Evolutionary conservation across 176 grass and related monocot genomes (phyloP).

Genomic region (Aegilops tauschii): DNA sequence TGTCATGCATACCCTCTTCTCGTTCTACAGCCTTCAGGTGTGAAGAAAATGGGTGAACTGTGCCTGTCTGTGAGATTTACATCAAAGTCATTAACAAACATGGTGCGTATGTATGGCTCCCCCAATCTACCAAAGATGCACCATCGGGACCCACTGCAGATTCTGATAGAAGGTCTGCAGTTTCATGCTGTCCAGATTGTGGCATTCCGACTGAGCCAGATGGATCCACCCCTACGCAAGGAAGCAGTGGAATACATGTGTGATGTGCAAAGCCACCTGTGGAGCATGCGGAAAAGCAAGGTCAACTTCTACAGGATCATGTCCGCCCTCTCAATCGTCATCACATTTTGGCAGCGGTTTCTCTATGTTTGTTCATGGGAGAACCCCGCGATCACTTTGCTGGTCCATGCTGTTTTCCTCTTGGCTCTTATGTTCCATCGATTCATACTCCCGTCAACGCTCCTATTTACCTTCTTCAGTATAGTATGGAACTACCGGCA

Average conservation of each 20-base stretch:
- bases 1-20: slow-evolving; percentile 40
- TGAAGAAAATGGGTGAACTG: slow-evolving; percentile 44
- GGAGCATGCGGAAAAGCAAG: neutral
- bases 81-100: neutral
- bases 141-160: neutral
- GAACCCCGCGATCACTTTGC: neutral
- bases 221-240: neutral
- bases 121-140: slow-evolving; percentile 19
- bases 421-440: neutral
- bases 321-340: neutral
- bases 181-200: neutral
- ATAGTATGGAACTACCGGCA: neutral
- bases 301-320: neutral
- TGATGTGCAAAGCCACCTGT: neutral
- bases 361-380: neutral
- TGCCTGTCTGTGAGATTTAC: slow-evolving; percentile 33
- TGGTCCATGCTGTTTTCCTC: neutral
- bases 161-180: neutral
- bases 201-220: neutral
- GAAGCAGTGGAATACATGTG: neutral
- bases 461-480: neutral
- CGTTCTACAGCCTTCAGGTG: neutral
- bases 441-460: neutral
- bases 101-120: neutral
- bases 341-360: neutral